phyloP scores from a whole-genome alignment of 2,329 filamentous ascomycete genomes.

The Pezicula neosporulosa region DNA sequence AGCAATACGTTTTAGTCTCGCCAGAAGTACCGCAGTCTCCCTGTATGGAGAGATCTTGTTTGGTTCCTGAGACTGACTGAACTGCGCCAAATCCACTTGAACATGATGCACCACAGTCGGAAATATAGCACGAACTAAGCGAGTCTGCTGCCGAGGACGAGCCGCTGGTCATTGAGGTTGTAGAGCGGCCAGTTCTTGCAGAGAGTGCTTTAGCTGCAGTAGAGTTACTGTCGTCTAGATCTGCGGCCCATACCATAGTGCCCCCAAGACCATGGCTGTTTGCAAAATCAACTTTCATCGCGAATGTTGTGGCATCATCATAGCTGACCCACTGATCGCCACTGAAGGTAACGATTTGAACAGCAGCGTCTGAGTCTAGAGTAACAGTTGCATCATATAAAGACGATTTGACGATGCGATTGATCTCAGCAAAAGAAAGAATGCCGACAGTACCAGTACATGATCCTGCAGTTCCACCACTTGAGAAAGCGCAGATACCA shows the following conservation, averaged over 20 bases:
- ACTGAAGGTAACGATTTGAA: constrained; percentile 9
- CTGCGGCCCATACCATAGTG: constrained; percentile 21
- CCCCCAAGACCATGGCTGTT: constrained; percentile 18
- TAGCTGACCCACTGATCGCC: constrained; percentile 25
- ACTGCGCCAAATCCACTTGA: neutral
- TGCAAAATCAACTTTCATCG: constrained; percentile 19
- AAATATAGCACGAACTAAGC: neutral
- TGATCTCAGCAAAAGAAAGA: neutral
- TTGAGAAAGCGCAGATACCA: neutral
- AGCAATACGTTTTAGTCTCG: neutral
- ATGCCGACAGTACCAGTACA: neutral
- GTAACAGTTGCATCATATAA: neutral
- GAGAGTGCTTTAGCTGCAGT: neutral
- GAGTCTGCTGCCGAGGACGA: neutral
- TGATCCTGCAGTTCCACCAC: neutral
- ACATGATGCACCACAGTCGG: neutral
- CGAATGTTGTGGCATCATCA: constrained; percentile 22
- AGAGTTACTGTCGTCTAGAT: constrained; percentile 2
- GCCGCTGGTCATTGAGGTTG: neutral
- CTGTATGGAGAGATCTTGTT: neutral
- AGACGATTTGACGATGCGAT: neutral
- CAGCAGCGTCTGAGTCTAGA: constrained; percentile 7
- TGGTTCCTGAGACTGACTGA: neutral
- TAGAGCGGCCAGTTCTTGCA: neutral
- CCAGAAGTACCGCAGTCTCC: neutral